Percentiles rank a stretch among this genome's conserved stretches.
phyloP scores from a whole-genome alignment of 352 stramenopile genomes.

The Phytophthora ohioensis region DNA sequence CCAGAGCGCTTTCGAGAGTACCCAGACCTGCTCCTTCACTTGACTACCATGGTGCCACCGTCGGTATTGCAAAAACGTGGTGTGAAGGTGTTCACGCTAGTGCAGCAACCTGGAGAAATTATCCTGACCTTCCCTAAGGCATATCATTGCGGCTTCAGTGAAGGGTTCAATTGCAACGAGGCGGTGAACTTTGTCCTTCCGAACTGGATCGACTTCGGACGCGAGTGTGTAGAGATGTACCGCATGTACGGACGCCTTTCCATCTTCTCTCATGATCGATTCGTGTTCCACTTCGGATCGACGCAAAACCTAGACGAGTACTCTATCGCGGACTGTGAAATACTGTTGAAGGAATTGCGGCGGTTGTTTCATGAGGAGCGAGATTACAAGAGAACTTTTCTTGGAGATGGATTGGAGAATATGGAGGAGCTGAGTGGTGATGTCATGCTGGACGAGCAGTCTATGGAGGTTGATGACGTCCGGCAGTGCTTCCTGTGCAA shows the following conservation, averaged over 20 bases:
- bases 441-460: conserved; percentile 77
- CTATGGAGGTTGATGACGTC: conserved; percentile 77
- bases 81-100: conserved; percentile 70
- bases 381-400: conserved; percentile 63
- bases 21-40: conserved; percentile 73
- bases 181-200: conserved; percentile 89
- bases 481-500: conserved; percentile 76
- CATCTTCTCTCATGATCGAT: conserved; percentile 85
- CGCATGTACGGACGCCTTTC: conserved; percentile 65
- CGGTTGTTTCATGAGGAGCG: conserved; percentile 79
- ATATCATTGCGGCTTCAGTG: conserved; percentile 97
- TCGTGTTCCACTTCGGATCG: conserved; percentile 82
- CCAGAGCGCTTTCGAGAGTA: conserved; percentile 70
- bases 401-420: conserved; percentile 51
- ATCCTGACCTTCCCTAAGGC: conserved; percentile 97
- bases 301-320: conserved; percentile 75
- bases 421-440: conserved; percentile 70
- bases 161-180: conserved; percentile 95
- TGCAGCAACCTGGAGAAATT: conserved; percentile 94
- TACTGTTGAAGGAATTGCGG: conserved; percentile 70
- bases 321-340: conserved; percentile 64
- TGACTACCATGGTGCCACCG: conserved; percentile 81
- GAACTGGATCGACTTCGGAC: conserved; percentile 87
- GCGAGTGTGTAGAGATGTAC: conserved; percentile 77
- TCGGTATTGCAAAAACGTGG: conserved; percentile 51